Base-by-base conservation (phyloP, 345 rosid species). In the Eucalyptus regnans region DNA sequence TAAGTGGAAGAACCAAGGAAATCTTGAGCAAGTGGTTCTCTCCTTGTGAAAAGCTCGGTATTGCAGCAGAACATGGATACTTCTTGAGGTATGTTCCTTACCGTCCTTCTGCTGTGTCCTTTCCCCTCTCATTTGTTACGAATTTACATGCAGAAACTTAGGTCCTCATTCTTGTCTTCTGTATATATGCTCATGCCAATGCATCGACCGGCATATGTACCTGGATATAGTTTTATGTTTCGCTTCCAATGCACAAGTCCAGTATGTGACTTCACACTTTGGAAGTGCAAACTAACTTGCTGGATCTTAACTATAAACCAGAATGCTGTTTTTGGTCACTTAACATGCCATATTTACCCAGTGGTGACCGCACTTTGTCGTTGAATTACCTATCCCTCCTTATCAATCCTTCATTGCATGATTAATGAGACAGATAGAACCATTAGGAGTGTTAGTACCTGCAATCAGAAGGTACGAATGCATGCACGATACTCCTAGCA, bases 21-120 rank as follows among this genome's bases (percentile, higher is more conserved):
- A 90, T 87, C 88, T 89, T 92, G 76, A 89, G 90, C 89, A 86
- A 89, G 33, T 91, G 93, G 94, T 92, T 92, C 86, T 79, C 87
- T 80, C 92, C 91, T 15, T 92, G 94, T 50, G 88, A 87, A 49
- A 92, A 89, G 71, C 91, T 92, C 15, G 94, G 94, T 10, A 84
- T 92, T 81, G 94, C 94, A 25, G 94, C 94, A 27, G 92, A 92
- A 64, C 92, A 92, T 89, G 94, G 94, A 18, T 92, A 89, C 90
- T 92, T 91, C 89, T 6, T 92, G 88, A 91, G 94, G 94, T 91
- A 58, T 33, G 25, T 29, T 43, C 51, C 62, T 43, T 50, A 52
- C 76, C n/a, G 3, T 87, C 44, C 81, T 41, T 41, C 84, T 41
- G 83, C 25, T 71, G 46, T 71, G 83, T 71, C 27, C 46, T 71